phyloP scores from a whole-genome alignment of 1,284 basidiomycete species.

The Cerioporus squamosus region DNA sequence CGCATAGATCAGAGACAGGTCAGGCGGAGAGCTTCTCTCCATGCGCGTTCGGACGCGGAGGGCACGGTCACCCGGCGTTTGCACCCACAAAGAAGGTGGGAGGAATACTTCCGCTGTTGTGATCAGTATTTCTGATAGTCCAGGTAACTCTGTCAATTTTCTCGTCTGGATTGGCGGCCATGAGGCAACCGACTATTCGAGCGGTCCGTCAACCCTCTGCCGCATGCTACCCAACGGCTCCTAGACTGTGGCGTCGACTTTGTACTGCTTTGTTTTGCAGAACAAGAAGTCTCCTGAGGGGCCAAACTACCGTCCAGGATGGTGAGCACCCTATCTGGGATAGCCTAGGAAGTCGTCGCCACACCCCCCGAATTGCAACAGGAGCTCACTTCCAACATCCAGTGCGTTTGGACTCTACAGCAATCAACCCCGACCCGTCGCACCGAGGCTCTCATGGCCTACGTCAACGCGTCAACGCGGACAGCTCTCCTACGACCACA shows the following conservation, averaged over 20 bases:
- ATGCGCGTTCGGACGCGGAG: too few relatives aligned
- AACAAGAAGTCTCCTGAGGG: neutral
- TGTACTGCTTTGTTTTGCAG: neutral
- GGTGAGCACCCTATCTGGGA: neutral
- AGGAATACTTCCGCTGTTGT: neutral
- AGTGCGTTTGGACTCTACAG: neutral
- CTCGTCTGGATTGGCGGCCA: neutral
- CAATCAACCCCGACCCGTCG: neutral
- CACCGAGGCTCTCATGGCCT: neutral
- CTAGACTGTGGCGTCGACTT: conserved; percentile 1
- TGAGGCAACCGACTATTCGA: conserved; percentile 2
- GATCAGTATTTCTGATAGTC: conserved; percentile 4
- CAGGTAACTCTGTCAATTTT: neutral
- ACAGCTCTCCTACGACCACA: conserved; percentile 1
- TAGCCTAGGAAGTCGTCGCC: neutral
- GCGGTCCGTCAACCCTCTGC: neutral
- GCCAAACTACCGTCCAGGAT: neutral
- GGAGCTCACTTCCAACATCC: conserved; percentile 2
- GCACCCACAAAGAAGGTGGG: conserved; percentile 6
- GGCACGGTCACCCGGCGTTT: conserved; percentile 2
- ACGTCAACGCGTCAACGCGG: neutral
- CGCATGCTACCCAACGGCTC: neutral
- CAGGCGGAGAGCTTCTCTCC: too few relatives aligned
- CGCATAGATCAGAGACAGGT: too few relatives aligned
- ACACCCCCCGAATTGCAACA: neutral